Conservation (phyloP, 169 alveolate species). For the Cryptosporidium felis region DNA sequence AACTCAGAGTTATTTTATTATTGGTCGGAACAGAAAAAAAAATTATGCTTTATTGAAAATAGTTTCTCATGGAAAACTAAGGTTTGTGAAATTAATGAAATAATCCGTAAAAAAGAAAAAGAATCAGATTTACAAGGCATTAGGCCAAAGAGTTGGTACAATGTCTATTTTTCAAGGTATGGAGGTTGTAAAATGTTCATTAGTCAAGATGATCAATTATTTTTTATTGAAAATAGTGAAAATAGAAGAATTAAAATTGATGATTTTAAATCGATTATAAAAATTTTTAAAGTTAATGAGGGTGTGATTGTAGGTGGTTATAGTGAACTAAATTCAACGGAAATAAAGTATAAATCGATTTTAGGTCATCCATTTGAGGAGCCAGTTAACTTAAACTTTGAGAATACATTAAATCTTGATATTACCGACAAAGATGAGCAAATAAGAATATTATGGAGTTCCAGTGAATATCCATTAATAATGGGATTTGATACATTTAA, state of each 20-base stretch:
- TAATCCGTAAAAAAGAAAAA: not conserved
- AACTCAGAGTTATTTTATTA: not conserved
- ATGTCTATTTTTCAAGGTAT: conserved; percentile 9
- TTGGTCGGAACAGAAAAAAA: conserved; percentile 11
- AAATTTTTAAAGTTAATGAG: not conserved
- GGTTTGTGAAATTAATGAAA: not conserved
- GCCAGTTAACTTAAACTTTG: not conserved
- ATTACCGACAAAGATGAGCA: not conserved
- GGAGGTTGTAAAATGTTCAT: conserved; percentile 25
- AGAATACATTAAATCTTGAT: not conserved
- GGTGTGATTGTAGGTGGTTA: conserved; percentile 45
- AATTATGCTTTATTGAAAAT: not conserved
- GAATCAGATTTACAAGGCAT: not conserved
- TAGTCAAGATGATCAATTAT: not conserved
- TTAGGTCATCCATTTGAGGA: conserved; percentile 38
- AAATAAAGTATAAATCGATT: not conserved
- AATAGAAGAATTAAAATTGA: not conserved
- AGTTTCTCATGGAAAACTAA: not conserved
- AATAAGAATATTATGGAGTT: conserved; percentile 12
- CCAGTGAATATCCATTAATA: conserved; percentile 30
- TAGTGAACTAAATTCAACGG: not conserved
- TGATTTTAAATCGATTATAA: no score
- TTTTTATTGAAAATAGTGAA: not conserved
- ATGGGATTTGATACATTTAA: conserved; percentile 14
- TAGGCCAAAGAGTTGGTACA: conserved; percentile 19